Evolutionary conservation across 768 basidiomycete genomes (phyloP), one percentile per base, ranked within the genome.

Genomic region (Collybia sordida): DNA sequence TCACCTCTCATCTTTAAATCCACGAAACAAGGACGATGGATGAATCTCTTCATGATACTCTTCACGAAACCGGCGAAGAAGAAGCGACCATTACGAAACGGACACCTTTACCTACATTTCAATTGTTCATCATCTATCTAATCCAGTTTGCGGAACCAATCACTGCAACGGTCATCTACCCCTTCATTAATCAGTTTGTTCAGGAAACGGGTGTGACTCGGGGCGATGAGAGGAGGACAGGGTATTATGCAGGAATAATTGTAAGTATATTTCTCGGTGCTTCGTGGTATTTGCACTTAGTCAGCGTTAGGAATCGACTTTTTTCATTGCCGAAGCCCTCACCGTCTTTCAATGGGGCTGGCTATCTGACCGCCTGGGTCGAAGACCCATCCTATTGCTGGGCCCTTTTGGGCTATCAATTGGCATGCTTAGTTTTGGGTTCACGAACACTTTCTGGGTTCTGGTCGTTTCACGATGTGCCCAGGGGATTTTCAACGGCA

Each of bases 171-270:
- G 76, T 77, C 17, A 70, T 78, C 24, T 74, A 76, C 49, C 77
- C 76, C 2, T 78, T 79, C 53, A 65, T 76, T 28, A 72, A 70
- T 42, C 70, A 78, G 45, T 68, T 77, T 28, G 68, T 80, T 37
- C 63, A 71, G 38, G 68, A 72, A n/a, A 72, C 72, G 7, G 74
- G 73, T 0, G 64, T 78, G 6, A 77, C 72, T 7, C 56, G 63
- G 4, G 74, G 75, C 4, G 72, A 78, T 47, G 77, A 77, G 50
- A 64, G 59, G 3, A 73, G 67, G 46, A 75, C 69, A 3, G 76
- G 77, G 0, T 79, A 78, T 57, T 80, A 74, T 61, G 77, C 75
- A 41, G 77, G 77, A 5, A 47, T 79, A 27, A 72, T 80, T 24
- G 78, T 77, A 43, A 52, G 68, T 59, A 1, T 6, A 9, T 7